These are phyloP conservation scores for Albugo laibachii DNA, from an alignment of 352 stramenopile genomes.

Conservation along the genomic window DNA sequence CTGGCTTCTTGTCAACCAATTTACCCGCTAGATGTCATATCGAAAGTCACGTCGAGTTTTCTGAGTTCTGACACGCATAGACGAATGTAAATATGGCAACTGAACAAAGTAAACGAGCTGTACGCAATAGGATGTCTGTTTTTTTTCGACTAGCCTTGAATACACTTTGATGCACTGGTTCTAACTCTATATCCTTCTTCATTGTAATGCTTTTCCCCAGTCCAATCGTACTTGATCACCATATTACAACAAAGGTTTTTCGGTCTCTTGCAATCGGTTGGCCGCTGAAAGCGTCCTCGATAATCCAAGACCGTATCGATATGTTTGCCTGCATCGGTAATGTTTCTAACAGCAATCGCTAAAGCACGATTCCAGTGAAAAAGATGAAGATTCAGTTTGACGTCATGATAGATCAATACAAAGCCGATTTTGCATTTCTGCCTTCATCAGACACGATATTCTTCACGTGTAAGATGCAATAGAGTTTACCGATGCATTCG, in stretches of 20 bases:
- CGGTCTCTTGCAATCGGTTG: constrained; percentile 74
- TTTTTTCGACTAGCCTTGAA: no score
- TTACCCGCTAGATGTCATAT: constrained; percentile 47
- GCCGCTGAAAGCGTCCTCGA: constrained; percentile 59
- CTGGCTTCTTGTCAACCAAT: constrained; percentile 43
- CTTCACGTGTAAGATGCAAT: constrained; percentile 84
- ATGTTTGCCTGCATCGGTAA: constrained; percentile 57
- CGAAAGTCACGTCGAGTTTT: neutral
- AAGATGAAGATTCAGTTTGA: constrained; percentile 85
- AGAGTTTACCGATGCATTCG: constrained; percentile 82
- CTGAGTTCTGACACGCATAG: no score
- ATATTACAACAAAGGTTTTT: constrained; percentile 79
- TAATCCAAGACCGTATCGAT: constrained; percentile 84
- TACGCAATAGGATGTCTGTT: no score
- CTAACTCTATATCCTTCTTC: constrained; percentile 78
- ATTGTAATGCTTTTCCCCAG: constrained; percentile 76
- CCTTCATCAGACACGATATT: constrained; percentile 62
- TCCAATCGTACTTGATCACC: constrained; percentile 67
- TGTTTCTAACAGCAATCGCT: constrained; percentile 80
- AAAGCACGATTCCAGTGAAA: constrained; percentile 82
- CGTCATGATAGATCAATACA: constrained; percentile 84
- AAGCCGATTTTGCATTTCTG: constrained; percentile 70
- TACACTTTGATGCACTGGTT: constrained; percentile 29
- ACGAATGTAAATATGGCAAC: no score
- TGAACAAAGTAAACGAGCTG: no score